These are phyloP conservation scores for Fagopyrum tataricum DNA, from an alignment of 148 eudicot genomes.

Conservation along the genomic window DNA sequence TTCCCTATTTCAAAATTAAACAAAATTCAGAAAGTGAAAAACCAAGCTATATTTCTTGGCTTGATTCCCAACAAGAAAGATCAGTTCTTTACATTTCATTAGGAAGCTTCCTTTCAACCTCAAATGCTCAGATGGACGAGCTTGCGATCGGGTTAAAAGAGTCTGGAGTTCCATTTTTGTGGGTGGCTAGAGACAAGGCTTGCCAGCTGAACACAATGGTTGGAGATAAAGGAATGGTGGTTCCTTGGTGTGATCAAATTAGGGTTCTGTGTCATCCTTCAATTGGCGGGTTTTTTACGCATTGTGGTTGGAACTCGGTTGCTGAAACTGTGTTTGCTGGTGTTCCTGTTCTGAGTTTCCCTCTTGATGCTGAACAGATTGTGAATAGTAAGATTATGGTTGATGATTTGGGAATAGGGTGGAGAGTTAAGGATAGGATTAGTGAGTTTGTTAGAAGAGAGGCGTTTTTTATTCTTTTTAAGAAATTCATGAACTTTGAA, in stretches of 20 bases:
- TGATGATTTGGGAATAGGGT: slow-evolving; percentile 12
- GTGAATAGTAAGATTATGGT: slow-evolving; percentile 10
- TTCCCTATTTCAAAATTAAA: neutral
- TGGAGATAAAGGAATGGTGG: slow-evolving; percentile 17
- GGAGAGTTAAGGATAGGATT: slow-evolving; percentile 4
- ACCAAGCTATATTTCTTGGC: slow-evolving; percentile 17
- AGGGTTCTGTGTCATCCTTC: slow-evolving; percentile 17
- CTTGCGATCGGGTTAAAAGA: slow-evolving; percentile 35
- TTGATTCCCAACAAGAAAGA: slow-evolving; percentile 24
- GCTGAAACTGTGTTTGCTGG: slow-evolving; percentile 14
- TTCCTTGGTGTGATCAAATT: slow-evolving; percentile 24
- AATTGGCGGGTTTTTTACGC: slow-evolving; percentile 12
- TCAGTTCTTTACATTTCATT: slow-evolving; percentile 57
- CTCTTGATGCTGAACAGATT: slow-evolving; percentile 14
- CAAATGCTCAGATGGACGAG: slow-evolving; percentile 53
- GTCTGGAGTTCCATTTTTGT: slow-evolving; percentile 45
- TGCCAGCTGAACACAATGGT: neutral
- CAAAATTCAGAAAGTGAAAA: neutral
- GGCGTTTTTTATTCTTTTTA: neutral
- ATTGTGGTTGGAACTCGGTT: slow-evolving; percentile 21
- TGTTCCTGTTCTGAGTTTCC: slow-evolving; percentile 12
- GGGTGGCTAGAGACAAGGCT: neutral
- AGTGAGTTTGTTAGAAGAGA: slow-evolving; percentile 4
- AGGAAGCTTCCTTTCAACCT: slow-evolving; percentile 61
- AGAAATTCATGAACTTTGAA: slow-evolving; percentile 17